A percentile compares a stretch with the other conserved stretches of the same genome.
Conservation (phyloP, 352 stramenopile genomes). For the Phytophthora syringae region DNA sequence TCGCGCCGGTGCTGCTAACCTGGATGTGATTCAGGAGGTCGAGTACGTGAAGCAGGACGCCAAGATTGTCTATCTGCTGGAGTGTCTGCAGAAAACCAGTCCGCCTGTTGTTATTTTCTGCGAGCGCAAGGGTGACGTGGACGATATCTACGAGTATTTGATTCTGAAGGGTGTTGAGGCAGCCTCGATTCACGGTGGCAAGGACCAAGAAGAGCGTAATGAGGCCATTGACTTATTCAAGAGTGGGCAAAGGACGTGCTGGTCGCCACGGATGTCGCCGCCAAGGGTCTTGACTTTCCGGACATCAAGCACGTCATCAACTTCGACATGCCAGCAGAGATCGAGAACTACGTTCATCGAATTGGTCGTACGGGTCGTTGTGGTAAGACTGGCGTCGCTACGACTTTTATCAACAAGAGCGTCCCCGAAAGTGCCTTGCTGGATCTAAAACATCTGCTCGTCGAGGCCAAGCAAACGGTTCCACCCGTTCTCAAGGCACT, state of each 20-base stretch:
- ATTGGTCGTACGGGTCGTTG: constrained; percentile 98
- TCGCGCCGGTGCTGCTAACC: constrained; percentile 96
- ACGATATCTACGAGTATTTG: constrained; percentile 99
- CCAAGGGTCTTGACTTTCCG: constrained; percentile 99
- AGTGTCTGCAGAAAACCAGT: constrained; percentile 99
- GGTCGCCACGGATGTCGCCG: constrained; percentile 98
- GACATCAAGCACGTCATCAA: constrained; percentile 99
- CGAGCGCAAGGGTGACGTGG: constrained; percentile 96
- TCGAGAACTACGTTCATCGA: constrained; percentile 99
- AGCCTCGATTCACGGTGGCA: constrained; percentile 97
- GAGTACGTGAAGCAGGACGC: constrained; percentile 99
- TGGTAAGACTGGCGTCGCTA: constrained; percentile 98
- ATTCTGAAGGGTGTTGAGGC: constrained; percentile 97
- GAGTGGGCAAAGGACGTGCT: constrained; percentile 96
- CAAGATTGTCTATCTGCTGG: constrained; percentile 98
- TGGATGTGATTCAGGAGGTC: constrained; percentile 99
- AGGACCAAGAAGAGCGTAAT: constrained; percentile 98
- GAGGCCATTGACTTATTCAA: constrained; percentile 97
- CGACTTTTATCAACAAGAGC: constrained; percentile 99
- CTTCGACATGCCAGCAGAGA: constrained; percentile 99
- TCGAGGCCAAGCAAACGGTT: constrained; percentile 98
- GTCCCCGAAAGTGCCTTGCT: constrained; percentile 95
- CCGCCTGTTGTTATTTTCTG: constrained; percentile 99
- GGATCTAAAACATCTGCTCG: constrained; percentile 98
- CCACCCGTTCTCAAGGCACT: constrained; percentile 97